Evolutionary conservation across 108 stramenopile species (phyloP), one percentile per base, ranked within the genome.

Genomic region (Skeletonema menzelii): DNA sequence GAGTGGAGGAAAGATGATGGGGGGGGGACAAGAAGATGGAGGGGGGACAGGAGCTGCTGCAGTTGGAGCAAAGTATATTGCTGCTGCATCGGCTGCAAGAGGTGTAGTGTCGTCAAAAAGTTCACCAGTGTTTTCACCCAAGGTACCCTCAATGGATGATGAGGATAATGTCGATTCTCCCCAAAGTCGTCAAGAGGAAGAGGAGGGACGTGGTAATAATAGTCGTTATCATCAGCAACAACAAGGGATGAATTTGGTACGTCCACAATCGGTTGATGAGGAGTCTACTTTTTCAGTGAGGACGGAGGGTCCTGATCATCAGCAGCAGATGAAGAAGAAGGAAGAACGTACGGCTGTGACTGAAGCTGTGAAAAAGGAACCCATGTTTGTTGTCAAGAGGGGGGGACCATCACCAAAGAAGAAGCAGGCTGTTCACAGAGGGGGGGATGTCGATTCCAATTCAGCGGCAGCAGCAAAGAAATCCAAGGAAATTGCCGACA

Each of bases 401-500:
- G 31, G 58, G n/a, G n/a, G n/a, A n/a, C n/a, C n/a, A 59, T 59
- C 58, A 10, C 58, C 31, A 19, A 71, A 32, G 59, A 37, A 2
- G 47, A 28, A 8, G 4, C 28, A 55, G 20, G n/a, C n/a, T n/a
- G n/a, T n/a, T n/a, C n/a, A n/a, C n/a, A n/a, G n/a, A n/a, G n/a
- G n/a, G 47, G 38, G 56, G 14, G 20, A 31, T 30, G 37, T 12
- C 20, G 55, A 34, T 22, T 57, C 30, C 63, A 7, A 14, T 20
- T 24, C 65, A 10, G 47, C 30, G 7, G 26, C 69, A 47, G 59
- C 69, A 4, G 56, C 56, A 17, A 56, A 32, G 31, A 80, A 64
- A 66, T 73, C 79, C 32, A 56, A 63, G 26, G 79, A 73, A 27
- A 73, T 80, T 38, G 72, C 72, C 35, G 58, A 80, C 15, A 58